Evolutionary conservation across 805 yeast species (phyloP).

Genomic region (Saturnispora gosingensis): DNA sequence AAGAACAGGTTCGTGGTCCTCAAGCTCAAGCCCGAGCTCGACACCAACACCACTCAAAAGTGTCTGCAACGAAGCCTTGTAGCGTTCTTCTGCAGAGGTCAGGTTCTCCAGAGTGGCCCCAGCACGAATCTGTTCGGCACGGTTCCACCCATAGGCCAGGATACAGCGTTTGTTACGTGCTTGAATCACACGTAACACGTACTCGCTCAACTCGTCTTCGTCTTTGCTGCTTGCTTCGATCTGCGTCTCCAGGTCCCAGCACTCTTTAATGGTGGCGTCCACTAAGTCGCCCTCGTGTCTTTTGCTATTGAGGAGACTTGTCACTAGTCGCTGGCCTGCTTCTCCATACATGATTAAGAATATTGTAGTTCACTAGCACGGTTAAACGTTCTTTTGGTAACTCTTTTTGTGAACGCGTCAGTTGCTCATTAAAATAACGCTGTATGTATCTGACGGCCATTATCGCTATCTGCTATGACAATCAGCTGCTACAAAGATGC

Average conservation of each 20-base stretch:
- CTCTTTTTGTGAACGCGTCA: too few species aligned
- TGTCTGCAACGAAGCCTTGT: constrained; percentile 60
- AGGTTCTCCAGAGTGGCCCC: constrained; percentile 37
- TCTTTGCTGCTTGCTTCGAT: neutral
- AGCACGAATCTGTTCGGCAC: constrained; percentile 63
- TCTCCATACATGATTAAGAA: neutral
- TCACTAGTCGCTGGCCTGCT: neutral
- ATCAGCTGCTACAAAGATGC: too few species aligned
- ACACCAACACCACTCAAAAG: constrained; percentile 64
- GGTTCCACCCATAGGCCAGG: constrained; percentile 63
- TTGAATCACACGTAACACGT: neutral
- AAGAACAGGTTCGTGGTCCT: constrained; percentile 36
- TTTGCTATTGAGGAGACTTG: neutral
- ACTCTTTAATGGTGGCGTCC: constrained; percentile 1
- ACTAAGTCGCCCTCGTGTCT: constrained; percentile 4
- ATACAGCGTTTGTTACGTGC: constrained; percentile 69
- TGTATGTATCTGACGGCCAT: too few species aligned
- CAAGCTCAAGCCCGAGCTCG: constrained; percentile 67
- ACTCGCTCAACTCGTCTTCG: constrained; percentile 1
- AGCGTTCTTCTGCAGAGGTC: constrained; percentile 75
- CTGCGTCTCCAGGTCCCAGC: constrained; percentile 1
- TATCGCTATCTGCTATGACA: too few species aligned
- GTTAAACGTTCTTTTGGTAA: too few species aligned
- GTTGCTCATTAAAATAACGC: too few species aligned
- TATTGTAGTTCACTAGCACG: too few species aligned